Conservation (phyloP, 352 stramenopile genomes). For the Globisporangium paddicum region DNA sequence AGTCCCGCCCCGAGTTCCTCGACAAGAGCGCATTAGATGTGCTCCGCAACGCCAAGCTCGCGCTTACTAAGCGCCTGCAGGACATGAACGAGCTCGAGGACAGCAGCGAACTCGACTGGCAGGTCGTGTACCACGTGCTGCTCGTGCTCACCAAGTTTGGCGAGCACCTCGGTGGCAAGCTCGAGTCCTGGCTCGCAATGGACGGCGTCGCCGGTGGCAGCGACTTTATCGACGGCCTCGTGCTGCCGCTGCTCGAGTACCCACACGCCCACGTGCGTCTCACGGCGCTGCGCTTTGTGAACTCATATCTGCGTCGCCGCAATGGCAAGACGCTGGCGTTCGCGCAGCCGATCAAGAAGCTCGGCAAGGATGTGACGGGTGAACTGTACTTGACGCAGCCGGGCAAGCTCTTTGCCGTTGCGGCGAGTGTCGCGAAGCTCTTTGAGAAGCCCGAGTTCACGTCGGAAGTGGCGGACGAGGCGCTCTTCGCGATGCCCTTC, state of each 20-base stretch:
- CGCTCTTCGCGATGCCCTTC: conserved; percentile 57
- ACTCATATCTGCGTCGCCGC: conserved; percentile 61
- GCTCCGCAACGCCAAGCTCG: conserved; percentile 27
- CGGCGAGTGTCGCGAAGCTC: conserved; percentile 59
- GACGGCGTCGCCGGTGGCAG: conserved; percentile 8
- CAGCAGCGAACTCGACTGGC: conserved; percentile 46
- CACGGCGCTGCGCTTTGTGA: conserved; percentile 46
- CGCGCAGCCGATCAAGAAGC: conserved; percentile 27
- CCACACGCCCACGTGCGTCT: conserved; percentile 76
- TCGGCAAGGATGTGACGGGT: conserved; percentile 23
- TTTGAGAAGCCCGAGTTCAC: conserved; percentile 55
- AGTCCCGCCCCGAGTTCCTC: conserved; percentile 70
- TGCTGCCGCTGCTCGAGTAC: conserved; percentile 61
- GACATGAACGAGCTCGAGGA: conserved; percentile 42
- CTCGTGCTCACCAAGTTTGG: conserved; percentile 61
- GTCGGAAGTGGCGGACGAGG: conserved; percentile 46
- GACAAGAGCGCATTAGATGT: conserved; percentile 53
- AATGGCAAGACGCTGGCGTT: conserved; percentile 40
- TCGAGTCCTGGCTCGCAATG: conserved; percentile 57
- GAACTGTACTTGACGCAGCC: conserved; percentile 47
- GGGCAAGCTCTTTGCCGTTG: conserved; percentile 54
- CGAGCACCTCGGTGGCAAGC: conserved; percentile 46
- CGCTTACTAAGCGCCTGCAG: conserved; percentile 31
- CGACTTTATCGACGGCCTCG: conserved; percentile 42
- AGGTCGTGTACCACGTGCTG: conserved; percentile 58